phyloP scores from a whole-genome alignment of 495 filamentous ascomycete genomes.

The Talaromyces ruber region DNA sequence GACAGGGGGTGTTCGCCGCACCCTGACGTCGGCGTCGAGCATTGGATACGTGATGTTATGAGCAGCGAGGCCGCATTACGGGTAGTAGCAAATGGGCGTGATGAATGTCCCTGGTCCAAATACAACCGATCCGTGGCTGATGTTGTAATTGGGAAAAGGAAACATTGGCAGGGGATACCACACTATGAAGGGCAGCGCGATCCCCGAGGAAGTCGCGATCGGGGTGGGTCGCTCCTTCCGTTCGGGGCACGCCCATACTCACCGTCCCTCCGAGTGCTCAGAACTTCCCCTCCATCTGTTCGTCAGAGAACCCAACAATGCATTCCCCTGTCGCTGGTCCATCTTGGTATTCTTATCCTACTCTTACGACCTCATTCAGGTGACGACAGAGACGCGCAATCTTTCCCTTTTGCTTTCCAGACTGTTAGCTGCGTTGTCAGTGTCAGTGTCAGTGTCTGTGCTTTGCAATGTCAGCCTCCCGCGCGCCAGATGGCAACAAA shows the following conservation, averaged over 20 bases:
- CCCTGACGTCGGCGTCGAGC: neutral
- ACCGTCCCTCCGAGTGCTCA: neutral
- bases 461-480: neutral
- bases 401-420: too few relatives aligned
- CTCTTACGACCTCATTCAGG: neutral
- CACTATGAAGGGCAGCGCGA: neutral
- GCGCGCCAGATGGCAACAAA: neutral
- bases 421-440: neutral
- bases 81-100: neutral
- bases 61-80: neutral
- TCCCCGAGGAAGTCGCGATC: neutral
- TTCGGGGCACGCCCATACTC: neutral
- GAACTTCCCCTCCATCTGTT: neutral
- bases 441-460: neutral
- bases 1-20: neutral
- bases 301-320: neutral
- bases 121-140: neutral
- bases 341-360: neutral
- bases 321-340: neutral
- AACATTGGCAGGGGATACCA: neutral
- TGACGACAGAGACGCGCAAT: neutral
- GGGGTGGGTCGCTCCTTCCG: neutral
- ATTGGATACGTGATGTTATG: neutral
- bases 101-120: neutral
- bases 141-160: neutral